Evolutionary conservation across 192 early-diverging fungal genomes (phyloP).

Genomic region (Entomortierella chlamydospora): DNA sequence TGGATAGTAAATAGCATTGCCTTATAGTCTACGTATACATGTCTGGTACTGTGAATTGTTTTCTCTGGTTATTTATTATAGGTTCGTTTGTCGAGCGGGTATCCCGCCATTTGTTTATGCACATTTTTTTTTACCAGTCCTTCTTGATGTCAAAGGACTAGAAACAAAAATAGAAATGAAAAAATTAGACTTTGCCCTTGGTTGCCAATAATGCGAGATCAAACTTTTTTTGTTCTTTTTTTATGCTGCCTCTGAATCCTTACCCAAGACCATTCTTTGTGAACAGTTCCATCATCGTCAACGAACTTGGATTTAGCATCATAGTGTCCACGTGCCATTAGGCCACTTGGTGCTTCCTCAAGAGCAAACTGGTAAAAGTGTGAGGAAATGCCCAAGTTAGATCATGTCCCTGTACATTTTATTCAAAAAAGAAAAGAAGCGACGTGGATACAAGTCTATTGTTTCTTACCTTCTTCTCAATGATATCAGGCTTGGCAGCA

Average conservation of each 20-base stretch:
- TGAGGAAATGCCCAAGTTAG: background rate
- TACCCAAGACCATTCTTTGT: slow-evolving; percentile 88
- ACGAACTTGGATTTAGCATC: slow-evolving; percentile 91
- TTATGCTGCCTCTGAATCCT: slow-evolving; percentile 12
- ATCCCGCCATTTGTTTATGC: background rate
- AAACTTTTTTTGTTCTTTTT: background rate
- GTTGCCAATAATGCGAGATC: background rate
- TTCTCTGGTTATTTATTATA: background rate
- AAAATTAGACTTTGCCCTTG: background rate
- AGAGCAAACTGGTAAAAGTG: slow-evolving; percentile 66
- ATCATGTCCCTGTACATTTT: background rate
- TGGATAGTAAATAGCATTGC: too few relatives aligned
- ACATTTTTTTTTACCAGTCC: slow-evolving; percentile 72
- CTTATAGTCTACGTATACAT: too few relatives aligned
- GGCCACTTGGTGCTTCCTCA: slow-evolving; percentile 92
- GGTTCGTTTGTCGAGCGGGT: too few relatives aligned
- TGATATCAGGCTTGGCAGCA: slow-evolving; percentile 80
- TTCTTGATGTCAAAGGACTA: slow-evolving; percentile 88
- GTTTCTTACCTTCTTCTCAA: slow-evolving; percentile 80
- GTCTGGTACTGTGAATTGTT: background rate
- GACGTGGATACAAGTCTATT: background rate
- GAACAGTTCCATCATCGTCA: slow-evolving; percentile 88
- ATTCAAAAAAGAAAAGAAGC: background rate
- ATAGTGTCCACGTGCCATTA: slow-evolving; percentile 94
- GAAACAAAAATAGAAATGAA: background rate